phyloP scores from a whole-genome alignment of 768 basidiomycete species.

The Xerocomellus intermedius region DNA sequence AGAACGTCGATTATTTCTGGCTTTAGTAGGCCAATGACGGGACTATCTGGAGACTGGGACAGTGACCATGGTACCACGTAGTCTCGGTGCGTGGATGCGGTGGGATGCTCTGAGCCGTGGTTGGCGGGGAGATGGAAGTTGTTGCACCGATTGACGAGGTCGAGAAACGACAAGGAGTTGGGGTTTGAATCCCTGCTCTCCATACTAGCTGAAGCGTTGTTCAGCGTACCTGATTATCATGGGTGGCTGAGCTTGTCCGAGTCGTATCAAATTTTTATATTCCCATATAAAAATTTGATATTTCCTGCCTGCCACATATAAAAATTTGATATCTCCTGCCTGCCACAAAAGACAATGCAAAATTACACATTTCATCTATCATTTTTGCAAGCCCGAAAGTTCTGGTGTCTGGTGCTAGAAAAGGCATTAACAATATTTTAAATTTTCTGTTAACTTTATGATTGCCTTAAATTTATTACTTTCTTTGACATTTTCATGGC shows the following conservation, averaged over 20 bases:
- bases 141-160: conserved; percentile 67
- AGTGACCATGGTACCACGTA: conserved; percentile 57
- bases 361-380: not conserved
- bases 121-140: conserved; percentile 52
- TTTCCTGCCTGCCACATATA: no score
- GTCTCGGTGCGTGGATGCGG: conserved; percentile 36
- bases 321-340: not conserved
- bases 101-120: conserved; percentile 22
- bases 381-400: not conserved
- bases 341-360: not conserved
- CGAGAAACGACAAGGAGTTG: conserved; percentile 46
- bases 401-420: not conserved
- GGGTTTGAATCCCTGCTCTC: not conserved
- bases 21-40: conserved; percentile 61
- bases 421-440: not conserved
- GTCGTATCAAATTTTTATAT: no score
- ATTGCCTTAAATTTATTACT: no score
- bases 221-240: no score
- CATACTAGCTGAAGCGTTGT: not conserved
- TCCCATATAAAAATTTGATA: no score
- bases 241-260: no score
- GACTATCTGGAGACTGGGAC: conserved; percentile 45
- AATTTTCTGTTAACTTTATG: no score
- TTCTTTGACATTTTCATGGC: no score
- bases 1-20: conserved; percentile 56